phyloP scores from a whole-genome alignment of 306 rosid species.

The Herpetospermum pedunculosum region DNA sequence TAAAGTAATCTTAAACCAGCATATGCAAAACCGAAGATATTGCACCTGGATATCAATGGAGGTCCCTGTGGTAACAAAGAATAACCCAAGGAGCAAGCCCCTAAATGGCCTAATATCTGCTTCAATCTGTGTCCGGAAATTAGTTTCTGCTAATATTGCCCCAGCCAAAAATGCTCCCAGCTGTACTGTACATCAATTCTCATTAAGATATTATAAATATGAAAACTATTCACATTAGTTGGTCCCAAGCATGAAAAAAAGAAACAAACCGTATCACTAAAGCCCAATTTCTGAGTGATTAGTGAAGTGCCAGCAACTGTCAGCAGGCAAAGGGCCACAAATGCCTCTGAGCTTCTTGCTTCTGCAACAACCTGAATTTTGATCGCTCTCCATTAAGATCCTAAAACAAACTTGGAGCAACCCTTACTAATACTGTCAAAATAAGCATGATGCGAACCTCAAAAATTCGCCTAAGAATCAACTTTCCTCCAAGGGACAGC shows the following conservation, averaged over 20 bases:
- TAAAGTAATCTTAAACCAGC: not conserved
- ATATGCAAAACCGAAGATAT: not conserved
- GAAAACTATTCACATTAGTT: not conserved
- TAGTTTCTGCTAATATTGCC: conserved; percentile 95
- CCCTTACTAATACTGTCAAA: not conserved
- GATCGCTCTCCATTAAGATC: conserved; percentile 10
- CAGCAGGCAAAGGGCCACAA: conserved; percentile 94
- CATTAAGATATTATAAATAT: conserved; percentile 4
- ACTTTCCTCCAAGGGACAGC: conserved; percentile 90
- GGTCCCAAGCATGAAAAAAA: conserved; percentile 7
- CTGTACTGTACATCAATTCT: conserved; percentile 33
- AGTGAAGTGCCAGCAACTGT: conserved; percentile 96
- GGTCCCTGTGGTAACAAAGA: conserved; percentile 84
- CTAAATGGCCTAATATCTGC: conserved; percentile 98
- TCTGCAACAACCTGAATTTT: conserved; percentile 84
- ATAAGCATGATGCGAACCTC: conserved; percentile 43
- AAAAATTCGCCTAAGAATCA: conserved; percentile 82
- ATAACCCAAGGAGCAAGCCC: conserved; percentile 93
- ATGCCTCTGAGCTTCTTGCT: conserved; percentile 98
- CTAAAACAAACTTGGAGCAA: conserved; percentile 18
- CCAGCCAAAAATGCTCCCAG: conserved; percentile 99
- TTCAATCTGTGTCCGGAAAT: conserved; percentile 98
- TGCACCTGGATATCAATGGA: conserved; percentile 85
- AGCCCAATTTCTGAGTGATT: conserved; percentile 86
- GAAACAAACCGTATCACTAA: conserved; percentile 82